These are phyloP conservation scores for Shiraia bambusicola DNA, from an alignment of 2,329 filamentous ascomycete species.

Conservation along the genomic window DNA sequence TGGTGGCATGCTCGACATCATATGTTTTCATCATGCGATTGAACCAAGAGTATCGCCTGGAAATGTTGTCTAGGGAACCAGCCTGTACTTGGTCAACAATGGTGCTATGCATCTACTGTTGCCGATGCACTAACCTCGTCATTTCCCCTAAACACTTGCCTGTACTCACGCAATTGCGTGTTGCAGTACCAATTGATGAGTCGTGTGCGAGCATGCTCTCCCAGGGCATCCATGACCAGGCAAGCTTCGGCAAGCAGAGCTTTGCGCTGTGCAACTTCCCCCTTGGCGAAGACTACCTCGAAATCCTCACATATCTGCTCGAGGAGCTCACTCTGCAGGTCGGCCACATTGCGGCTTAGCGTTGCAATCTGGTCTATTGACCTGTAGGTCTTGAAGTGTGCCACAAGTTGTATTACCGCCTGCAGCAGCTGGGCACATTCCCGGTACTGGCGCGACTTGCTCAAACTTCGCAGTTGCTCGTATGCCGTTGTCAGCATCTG, in stretches of 20 bases:
- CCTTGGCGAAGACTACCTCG: constrained; percentile 89
- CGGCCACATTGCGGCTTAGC: constrained; percentile 86
- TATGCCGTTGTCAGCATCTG: constrained; percentile 99
- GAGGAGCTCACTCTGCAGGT: constrained; percentile 85
- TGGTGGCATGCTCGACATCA: constrained; percentile 84
- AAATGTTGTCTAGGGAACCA: constrained; percentile 94
- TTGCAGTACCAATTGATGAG: constrained; percentile 98
- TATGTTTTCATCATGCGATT: constrained; percentile 93
- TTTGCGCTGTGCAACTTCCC: constrained; percentile 71
- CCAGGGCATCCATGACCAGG: constrained; percentile 89
- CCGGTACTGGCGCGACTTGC: constrained; percentile 84
- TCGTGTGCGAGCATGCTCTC: constrained; percentile 78
- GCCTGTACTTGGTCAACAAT: constrained; percentile 51
- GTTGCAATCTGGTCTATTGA: constrained; percentile 98
- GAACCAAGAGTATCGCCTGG: constrained; percentile 93
- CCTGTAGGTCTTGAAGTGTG: constrained; percentile 96
- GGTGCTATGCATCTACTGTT: neutral
- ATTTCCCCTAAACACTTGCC: constrained; percentile 92
- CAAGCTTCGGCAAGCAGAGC: constrained; percentile 81
- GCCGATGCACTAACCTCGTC: constrained; percentile 62
- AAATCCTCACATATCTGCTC: constrained; percentile 99
- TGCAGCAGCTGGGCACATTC: constrained; percentile 93
- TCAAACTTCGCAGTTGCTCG: constrained; percentile 83
- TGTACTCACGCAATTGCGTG: constrained; percentile 90
- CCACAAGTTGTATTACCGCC: constrained; percentile 95